phyloP scores from a whole-genome alignment of 257 asterid species.

The Solanum tacnaense region DNA sequence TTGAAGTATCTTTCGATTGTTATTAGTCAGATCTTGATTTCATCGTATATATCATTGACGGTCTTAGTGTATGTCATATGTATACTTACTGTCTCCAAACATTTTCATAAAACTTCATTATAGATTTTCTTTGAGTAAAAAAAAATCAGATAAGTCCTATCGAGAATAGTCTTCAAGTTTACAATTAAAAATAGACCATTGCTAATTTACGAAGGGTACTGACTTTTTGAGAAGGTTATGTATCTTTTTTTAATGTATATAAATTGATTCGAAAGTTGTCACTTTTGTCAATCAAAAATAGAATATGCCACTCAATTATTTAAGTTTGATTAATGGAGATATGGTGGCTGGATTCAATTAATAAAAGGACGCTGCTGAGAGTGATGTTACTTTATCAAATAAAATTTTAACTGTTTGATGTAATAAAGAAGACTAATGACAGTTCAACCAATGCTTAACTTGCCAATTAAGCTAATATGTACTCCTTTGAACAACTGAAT shows the following conservation, averaged over 20 bases:
- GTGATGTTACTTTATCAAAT: neutral
- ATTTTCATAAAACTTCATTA: neutral
- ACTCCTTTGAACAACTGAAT: neutral
- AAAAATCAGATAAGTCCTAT: neutral
- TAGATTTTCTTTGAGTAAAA: neutral
- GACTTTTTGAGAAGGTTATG: neutral
- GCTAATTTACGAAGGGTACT: neutral
- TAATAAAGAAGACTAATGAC: neutral
- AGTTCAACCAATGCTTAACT: neutral
- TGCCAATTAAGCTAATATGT: neutral
- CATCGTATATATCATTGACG: accelerated
- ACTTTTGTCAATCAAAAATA: neutral
- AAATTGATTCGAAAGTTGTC: neutral
- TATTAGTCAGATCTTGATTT: neutral
- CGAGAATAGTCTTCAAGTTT: neutral
- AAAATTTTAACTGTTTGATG: neutral
- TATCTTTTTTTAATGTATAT: neutral
- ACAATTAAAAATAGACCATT: neutral
- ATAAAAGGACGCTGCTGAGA: neutral
- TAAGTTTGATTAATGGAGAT: neutral
- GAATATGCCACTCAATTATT: neutral
- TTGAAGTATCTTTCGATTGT: accelerated
- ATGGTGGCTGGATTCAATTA: neutral
- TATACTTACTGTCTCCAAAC: neutral
- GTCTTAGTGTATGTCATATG: neutral